Base-by-base conservation (phyloP, 2,329 filamentous ascomycete species). In the Iodosphaeria phyllophila region DNA sequence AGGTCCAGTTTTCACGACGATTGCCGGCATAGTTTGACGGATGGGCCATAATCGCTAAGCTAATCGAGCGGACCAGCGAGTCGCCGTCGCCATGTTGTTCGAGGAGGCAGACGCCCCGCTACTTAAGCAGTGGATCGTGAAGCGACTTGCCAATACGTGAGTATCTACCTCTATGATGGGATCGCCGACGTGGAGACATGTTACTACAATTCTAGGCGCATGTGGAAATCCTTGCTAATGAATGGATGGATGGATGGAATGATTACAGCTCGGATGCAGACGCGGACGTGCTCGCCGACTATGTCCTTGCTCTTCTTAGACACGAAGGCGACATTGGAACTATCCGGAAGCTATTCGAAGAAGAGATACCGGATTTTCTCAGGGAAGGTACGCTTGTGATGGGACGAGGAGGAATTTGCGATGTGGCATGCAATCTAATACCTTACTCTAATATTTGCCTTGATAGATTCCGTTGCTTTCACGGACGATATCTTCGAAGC, bases 281-380 rank as follows among this genome's bases (percentile, higher is more conserved):
- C 43, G 66, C 73, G 16, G 78, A 83, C 40, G 76, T 86, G 5
- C 68, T 89, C 3, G 78, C 77, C 23, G 79, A 89, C 38, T 89
- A 84, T 43, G 74, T 86, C n/a, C 59, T 84, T 32, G 78, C 76
- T 5, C 62, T 89, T 12, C 52, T 86, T 22, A 65, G 67, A 27
- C 71, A 76, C 32, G 74, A 82, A 34, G 74, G 73, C 32, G 58
- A 68, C 25, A 53, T 62, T 20, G 58, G 60, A n/a, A 57, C 64
- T 12, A 70, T 83, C 27, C 64, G 69, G 39, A 54, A 61, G 37
- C 64, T 75, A 25, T 82, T 75, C 46, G 60, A 78, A 41, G 58
- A 66, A 26, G 74, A 82, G 44, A 69, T 86, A 20, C 63, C 66
- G 3, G 77, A 84, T 42, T 86, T 86, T 42, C 50, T 86, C 11